Conservation (phyloP, 2,329 filamentous ascomycete species). For the Lasiodiplodia sp. region DNA sequence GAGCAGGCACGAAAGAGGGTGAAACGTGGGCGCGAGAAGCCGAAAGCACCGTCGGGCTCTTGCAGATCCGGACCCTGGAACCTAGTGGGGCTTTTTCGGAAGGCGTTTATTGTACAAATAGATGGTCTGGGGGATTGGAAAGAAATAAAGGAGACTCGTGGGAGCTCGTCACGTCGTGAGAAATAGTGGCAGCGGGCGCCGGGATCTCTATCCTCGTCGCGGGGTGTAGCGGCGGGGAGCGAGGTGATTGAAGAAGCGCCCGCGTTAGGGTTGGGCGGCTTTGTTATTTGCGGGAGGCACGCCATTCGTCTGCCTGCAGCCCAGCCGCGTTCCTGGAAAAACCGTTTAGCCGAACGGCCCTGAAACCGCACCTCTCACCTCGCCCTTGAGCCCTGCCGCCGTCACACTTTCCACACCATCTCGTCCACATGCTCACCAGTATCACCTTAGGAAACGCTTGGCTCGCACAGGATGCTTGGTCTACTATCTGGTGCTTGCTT, state of each 20-base stretch:
- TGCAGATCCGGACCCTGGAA: slow-evolving; percentile 24
- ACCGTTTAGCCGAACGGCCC: slow-evolving; percentile 4
- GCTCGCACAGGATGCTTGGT: no score
- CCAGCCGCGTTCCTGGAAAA: not conserved
- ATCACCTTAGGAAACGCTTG: not conserved
- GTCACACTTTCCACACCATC: not conserved
- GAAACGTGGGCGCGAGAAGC: slow-evolving; percentile 23
- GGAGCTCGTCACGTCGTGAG: slow-evolving; percentile 26
- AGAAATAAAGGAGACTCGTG: slow-evolving; percentile 11
- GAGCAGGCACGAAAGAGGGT: slow-evolving; percentile 20
- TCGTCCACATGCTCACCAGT: not conserved
- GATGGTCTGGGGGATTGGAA: not conserved
- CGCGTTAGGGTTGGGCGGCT: slow-evolving; percentile 20
- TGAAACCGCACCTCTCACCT: slow-evolving; percentile 15
- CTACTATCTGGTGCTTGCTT: no score
- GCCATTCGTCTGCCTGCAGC: slow-evolving; percentile 2
- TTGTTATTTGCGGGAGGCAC: slow-evolving; percentile 18
- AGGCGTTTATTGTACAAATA: slow-evolving; percentile 11
- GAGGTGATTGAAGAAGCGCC: not conserved
- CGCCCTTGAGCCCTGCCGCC: not conserved
- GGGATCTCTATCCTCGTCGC: not conserved
- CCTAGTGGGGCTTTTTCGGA: slow-evolving; percentile 2
- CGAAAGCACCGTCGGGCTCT: slow-evolving; percentile 27
- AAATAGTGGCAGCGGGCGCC: slow-evolving; percentile 2
- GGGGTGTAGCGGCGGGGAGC: not conserved